Percentiles rank a stretch among this genome's conserved stretches.
Conservation (phyloP, 1,139 yeast genomes). For the Pichia sp. region DNA sequence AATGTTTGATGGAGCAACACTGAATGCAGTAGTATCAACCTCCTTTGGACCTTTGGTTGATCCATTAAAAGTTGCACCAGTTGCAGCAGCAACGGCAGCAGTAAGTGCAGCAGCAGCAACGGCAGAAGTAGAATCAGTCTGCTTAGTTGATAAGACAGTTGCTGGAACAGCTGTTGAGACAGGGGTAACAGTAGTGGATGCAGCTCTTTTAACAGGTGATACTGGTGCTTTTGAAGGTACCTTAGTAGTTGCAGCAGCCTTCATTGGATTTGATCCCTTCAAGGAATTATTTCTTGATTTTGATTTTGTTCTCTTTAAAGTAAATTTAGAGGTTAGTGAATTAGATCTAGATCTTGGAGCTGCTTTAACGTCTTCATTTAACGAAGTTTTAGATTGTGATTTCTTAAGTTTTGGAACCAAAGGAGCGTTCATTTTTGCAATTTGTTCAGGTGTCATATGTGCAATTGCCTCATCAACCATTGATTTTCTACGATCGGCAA, state of each 20-base stretch:
- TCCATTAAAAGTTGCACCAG: neutral
- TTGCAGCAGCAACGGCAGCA: neutral
- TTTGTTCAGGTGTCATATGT: conserved; percentile 23
- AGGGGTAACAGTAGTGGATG: neutral
- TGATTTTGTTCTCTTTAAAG: conserved; percentile 10
- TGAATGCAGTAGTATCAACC: neutral
- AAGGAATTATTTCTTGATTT: conserved; percentile 15
- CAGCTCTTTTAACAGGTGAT: too few relatives aligned
- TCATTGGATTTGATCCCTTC: conserved; percentile 1
- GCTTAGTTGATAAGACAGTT: too few relatives aligned
- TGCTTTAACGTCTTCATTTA: conserved; percentile 1
- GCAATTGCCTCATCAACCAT: conserved; percentile 29
- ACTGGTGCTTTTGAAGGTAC: neutral
- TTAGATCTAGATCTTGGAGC: conserved; percentile 21
- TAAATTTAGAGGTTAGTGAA: conserved; percentile 12
- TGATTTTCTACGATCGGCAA: conserved; percentile 20
- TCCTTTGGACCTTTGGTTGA: neutral
- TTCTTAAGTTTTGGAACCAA: conserved; percentile 21
- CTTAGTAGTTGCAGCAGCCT: neutral
- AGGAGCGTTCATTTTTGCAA: conserved; percentile 25
- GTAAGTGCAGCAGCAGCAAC: conserved; percentile 5
- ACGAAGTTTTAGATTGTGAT: conserved; percentile 15
- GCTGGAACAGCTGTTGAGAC: neutral
- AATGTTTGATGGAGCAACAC: conserved; percentile 2
- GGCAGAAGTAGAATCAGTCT: too few relatives aligned